A percentile compares a stretch with the other conserved stretches of the same genome.
Evolutionary conservation across 2,329 filamentous ascomycete genomes (phyloP).

Genomic region (Penicillium nordicum): DNA sequence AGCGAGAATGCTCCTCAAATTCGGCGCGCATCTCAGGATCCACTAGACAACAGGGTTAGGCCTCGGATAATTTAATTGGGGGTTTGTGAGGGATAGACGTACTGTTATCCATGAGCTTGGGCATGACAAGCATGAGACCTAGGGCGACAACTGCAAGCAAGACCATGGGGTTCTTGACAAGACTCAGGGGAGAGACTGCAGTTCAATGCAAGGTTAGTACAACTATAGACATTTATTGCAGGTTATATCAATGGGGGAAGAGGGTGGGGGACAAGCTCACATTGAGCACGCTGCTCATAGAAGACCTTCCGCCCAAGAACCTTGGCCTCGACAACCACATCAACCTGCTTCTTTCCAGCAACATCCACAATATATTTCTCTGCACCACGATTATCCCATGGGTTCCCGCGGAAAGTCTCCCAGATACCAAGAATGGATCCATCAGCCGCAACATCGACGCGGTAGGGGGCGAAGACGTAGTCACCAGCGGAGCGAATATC

Average conservation of each 20-base stretch:
- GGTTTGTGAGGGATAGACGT: constrained; percentile 42
- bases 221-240: neutral
- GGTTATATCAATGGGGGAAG: constrained; percentile 1
- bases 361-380: constrained; percentile 43
- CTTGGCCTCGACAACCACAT: constrained; percentile 59
- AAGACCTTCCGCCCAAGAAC: constrained; percentile 66
- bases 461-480: constrained; percentile 71
- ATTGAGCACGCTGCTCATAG: constrained; percentile 71
- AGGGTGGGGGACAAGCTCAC: constrained; percentile 51
- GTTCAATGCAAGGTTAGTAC: constrained; percentile 8
- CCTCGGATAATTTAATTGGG: neutral
- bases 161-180: constrained; percentile 96
- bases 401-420: constrained; percentile 85
- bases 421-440: constrained; percentile 60
- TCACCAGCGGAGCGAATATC: constrained; percentile 70
- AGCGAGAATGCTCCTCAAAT: constrained; percentile 85
- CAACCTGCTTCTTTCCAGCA: constrained; percentile 29
- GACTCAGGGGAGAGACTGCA: constrained; percentile 70
- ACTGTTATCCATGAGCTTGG: constrained; percentile 95
- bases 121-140: constrained; percentile 84
- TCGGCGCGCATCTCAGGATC: constrained; percentile 93
- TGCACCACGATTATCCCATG: constrained; percentile 77
- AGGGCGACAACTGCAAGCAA: constrained; percentile 82
- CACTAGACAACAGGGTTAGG: constrained; percentile 56
- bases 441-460: constrained; percentile 62